Base-by-base conservation (phyloP, 208 protist genomes). In the Crithidia sp. region DNA sequence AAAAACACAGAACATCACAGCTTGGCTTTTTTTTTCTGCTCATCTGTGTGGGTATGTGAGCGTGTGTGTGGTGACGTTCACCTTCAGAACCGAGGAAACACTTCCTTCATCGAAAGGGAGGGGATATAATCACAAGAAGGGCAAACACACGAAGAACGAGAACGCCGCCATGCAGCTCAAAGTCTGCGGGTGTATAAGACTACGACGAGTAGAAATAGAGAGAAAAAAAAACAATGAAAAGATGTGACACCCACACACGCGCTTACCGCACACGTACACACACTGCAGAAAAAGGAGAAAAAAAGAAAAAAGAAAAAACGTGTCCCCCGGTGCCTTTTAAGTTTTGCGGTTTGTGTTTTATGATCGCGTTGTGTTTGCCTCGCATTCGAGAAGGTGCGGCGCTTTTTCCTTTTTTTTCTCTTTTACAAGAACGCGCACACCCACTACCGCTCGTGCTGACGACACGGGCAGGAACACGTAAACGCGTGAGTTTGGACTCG, bases 131-230 rank as follows among this genome's bases (percentile, higher is more conserved):
- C 28, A 28, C 28, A 28, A 28, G 28, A 28, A 28, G 28, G 28
- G 28, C 28, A 28, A 28, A 17, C 56, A 61, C 56, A 61, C 56
- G 56, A 61, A 45, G 56, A 61, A n/a, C 36, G 59, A 37, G 44
- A 7, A 37, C n/a, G 56, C 7, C 39, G 39, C 45, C 10, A 44
- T 45, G 44, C 5, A 19, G 19, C 56, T 17, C 37, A 45, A 45
- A 5, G 56, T 61, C 56, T 61, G 56, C 56, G 56, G 10, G 12
- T 54, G 53, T 68, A 68, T 54, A 68, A 59, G 41, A 63, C 7
- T 50, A 50, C 16, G 50, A 40, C 19, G 28, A 36, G 54, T 53
- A 19, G 14, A 58, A 62, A 65, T 36, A 5, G 28, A 28, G 45
- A 58, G 37, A 53, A 6, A 60, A n/a, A 59, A 10, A 8, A 54